A percentile compares a stretch with the other conserved stretches of the same genome.
phyloP scores from a whole-genome alignment of 2,329 filamentous ascomycete species.

The Gnomoniopsis sp. region DNA sequence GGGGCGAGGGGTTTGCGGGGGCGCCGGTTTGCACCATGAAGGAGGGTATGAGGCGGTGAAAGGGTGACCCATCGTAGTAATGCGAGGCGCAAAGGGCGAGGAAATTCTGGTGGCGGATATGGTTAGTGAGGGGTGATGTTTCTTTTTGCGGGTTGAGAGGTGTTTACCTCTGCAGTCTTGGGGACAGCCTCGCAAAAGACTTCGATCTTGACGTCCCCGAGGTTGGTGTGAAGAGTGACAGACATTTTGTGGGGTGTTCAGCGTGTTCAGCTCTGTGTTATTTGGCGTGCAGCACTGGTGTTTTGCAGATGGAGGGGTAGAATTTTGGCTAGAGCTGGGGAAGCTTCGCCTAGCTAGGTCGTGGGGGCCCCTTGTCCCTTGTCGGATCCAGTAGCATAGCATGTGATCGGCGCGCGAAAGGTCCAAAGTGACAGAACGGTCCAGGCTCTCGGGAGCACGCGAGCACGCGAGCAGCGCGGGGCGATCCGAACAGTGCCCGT shows the following conservation, averaged over 20 bases:
- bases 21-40: slow-evolving; percentile 81
- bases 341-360: neutral
- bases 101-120: slow-evolving; percentile 63
- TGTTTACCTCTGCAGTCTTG: slow-evolving; percentile 74
- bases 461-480: neutral
- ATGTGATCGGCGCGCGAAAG: neutral
- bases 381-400: neutral
- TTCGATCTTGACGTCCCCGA: slow-evolving; percentile 91
- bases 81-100: slow-evolving; percentile 78
- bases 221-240: slow-evolving; percentile 77
- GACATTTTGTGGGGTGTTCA: slow-evolving; percentile 48
- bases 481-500: neutral
- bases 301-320: neutral
- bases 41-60: slow-evolving; percentile 74
- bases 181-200: slow-evolving; percentile 94
- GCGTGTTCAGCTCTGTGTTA: too few species aligned
- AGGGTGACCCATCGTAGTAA: slow-evolving; percentile 72
- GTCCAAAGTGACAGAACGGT: neutral
- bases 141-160: too few species aligned
- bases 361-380: neutral
- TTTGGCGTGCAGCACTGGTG: too few species aligned
- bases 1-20: slow-evolving; percentile 47
- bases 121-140: neutral
- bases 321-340: neutral
- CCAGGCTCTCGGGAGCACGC: neutral